Evolutionary conservation across 2,329 filamentous ascomycete species (phyloP), one percentile per base, ranked within the genome.

Genomic region (Waltergamsia citrina): DNA sequence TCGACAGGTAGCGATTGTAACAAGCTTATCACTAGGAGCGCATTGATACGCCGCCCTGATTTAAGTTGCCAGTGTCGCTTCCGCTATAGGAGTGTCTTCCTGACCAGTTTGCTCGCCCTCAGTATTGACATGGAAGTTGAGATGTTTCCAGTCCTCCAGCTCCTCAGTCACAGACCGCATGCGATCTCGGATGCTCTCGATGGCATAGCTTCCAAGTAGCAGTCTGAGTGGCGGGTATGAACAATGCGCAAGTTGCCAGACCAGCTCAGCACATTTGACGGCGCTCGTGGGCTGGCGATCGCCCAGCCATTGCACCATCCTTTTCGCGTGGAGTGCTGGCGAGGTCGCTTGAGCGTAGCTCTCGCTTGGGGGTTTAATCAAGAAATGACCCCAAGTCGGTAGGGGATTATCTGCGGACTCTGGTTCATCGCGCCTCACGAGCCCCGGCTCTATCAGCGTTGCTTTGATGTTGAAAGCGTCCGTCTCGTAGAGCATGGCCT

Each of bases 401-500:
- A 90, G 66, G 11, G 76, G 76, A 34, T 60, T 67, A 38, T 56
- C 51, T 18, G 50, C 49, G 6, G 59, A 65, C 35, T 78, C 74
- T 11, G 78, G 75, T 50, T 96, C 88, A 54, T 96, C 90, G 6
- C 88, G 73, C 6, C 88, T 72, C 42, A 95, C 83, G 43, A 95
- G 74, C 0, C 88, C 88, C 2, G 90, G 88, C 50, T 95, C 86
- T 1, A 96, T 88, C 6, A 98, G 71, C 3, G 90, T 95, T 1
- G 85, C 85, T 57, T 93, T 94, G 56, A 96, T 83, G 52, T 92
- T 90, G 60, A 94, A 95, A 0, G 65, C 59, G 44, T 95, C 88
- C 24, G 94, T 81, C 54, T 98, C 92, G 58, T 96, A 96, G 12
- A 95, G 71, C 84, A 98, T 90, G 12, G 85, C 88, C 58, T 98